Evolutionary conservation across 352 stramenopile genomes (phyloP).

Genomic region (Phytophthora pisi): DNA sequence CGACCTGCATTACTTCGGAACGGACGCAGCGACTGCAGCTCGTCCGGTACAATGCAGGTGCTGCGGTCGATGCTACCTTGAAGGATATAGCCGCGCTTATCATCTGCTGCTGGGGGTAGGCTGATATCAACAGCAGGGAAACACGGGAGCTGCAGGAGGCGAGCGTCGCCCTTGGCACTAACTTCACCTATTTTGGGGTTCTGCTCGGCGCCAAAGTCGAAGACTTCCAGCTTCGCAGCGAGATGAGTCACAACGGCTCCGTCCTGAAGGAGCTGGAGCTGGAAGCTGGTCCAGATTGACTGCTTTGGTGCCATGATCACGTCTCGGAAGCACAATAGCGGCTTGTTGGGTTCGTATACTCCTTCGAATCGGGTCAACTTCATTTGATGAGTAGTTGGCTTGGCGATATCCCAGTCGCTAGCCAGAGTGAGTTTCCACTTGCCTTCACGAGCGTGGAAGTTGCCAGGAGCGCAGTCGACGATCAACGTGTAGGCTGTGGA

Average conservation of each 20-base stretch:
- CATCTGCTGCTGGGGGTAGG: constrained; percentile 18
- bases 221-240: constrained; percentile 60
- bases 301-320: constrained; percentile 51
- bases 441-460: constrained; percentile 41
- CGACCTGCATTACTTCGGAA: constrained; percentile 39
- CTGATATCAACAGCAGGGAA: constrained; percentile 19
- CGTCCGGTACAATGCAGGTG: constrained; percentile 50
- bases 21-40: constrained; percentile 61
- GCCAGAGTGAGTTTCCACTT: constrained; percentile 68
- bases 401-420: constrained; percentile 52
- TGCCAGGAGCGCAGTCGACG: constrained; percentile 50
- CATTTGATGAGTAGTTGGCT: constrained; percentile 42
- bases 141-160: constrained; percentile 65
- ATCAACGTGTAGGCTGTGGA: constrained; percentile 55
- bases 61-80: constrained; percentile 65
- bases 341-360: constrained; percentile 69
- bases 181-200: constrained; percentile 29
- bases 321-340: constrained; percentile 70
- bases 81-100: constrained; percentile 59
- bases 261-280: constrained; percentile 49
- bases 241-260: constrained; percentile 35
- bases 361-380: constrained; percentile 55
- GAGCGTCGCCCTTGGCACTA: constrained; percentile 36
- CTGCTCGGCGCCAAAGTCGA: constrained; percentile 43
- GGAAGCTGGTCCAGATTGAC: constrained; percentile 51